These are phyloP conservation scores for Claviceps sp. DNA, from an alignment of 2,329 filamentous ascomycete species.

Conservation along the genomic window DNA sequence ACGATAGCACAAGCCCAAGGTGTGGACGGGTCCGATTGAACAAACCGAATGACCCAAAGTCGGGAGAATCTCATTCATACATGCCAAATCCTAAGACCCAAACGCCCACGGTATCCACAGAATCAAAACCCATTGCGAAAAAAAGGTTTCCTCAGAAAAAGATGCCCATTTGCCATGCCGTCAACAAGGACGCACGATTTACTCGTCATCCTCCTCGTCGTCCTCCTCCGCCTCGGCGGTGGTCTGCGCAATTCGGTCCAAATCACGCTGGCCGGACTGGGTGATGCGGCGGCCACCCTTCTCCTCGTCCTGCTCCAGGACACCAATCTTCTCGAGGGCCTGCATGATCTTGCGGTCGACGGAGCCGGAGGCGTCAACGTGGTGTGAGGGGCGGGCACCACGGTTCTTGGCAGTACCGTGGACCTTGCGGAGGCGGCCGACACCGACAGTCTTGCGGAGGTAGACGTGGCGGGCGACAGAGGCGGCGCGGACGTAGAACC, in stretches of 20 bases:
- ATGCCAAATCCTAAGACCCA: conserved; percentile 25
- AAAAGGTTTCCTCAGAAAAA: background rate
- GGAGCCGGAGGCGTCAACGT: conserved; percentile 87
- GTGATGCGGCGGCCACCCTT: conserved; percentile 98
- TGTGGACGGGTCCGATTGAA: conserved; percentile 19
- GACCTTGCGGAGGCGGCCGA: conserved; percentile 91
- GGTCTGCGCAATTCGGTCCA: conserved; percentile 88
- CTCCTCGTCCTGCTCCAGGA: conserved; percentile 94
- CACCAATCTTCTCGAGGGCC: conserved; percentile 97
- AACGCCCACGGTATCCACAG: conserved; percentile 19
- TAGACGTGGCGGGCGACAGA: conserved; percentile 97
- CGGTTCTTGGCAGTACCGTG: conserved; percentile 98
- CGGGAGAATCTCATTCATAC: conserved; percentile 28
- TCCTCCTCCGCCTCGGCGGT: conserved; percentile 60
- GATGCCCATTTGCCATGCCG: background rate
- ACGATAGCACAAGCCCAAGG: no score
- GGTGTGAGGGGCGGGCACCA: conserved; percentile 77
- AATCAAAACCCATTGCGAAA: conserved; percentile 5
- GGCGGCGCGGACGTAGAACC: conserved; percentile 85
- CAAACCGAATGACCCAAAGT: conserved; percentile 23
- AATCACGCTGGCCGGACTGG: conserved; percentile 94
- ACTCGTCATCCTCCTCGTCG: conserved; percentile 53
- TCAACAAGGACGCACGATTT: conserved; percentile 20
- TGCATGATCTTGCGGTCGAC: conserved; percentile 98
- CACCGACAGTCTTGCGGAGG: conserved; percentile 97